Evolutionary conservation across 305 asterid genomes (phyloP).

Genomic region (Fraxinus ornus): DNA sequence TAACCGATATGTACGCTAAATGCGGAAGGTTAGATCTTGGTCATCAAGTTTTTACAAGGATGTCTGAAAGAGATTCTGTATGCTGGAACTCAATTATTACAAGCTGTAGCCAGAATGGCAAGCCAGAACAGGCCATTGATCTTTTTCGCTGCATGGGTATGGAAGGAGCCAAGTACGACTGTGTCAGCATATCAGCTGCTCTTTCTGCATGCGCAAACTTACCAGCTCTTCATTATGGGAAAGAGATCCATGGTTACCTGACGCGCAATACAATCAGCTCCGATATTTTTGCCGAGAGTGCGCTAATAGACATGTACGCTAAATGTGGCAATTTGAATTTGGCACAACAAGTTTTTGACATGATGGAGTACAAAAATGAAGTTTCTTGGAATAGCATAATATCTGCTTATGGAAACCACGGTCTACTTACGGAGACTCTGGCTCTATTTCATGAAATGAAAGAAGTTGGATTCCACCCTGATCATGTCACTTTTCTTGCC

Average conservation of each 20-base stretch:
- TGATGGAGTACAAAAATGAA: slow-evolving; percentile 56
- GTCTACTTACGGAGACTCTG: slow-evolving; percentile 44
- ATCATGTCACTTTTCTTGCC: slow-evolving; percentile 73
- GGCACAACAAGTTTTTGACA: slow-evolving; percentile 57
- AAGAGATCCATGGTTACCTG: slow-evolving; percentile 72
- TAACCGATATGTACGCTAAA: slow-evolving; percentile 84
- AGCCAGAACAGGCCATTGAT: slow-evolving; percentile 65
- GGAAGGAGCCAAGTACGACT: slow-evolving; percentile 56
- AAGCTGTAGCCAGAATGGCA: slow-evolving; percentile 62
- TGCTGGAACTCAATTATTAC: slow-evolving; percentile 85
- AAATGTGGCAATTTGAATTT: slow-evolving; percentile 65
- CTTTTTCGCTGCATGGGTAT: slow-evolving; percentile 61
- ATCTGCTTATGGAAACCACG: slow-evolving; percentile 83
- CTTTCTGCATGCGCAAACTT: slow-evolving; percentile 74
- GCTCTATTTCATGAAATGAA: slow-evolving; percentile 52
- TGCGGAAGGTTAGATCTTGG: slow-evolving; percentile 73
- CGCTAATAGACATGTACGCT: slow-evolving; percentile 74
- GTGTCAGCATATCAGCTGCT: slow-evolving; percentile 75
- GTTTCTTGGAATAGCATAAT: slow-evolving; percentile 94
- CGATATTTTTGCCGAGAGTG: slow-evolving; percentile 62
- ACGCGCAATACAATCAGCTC: slow-evolving; percentile 41
- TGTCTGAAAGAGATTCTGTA: slow-evolving; percentile 58
- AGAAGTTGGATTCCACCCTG: slow-evolving; percentile 57
- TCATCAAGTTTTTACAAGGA: slow-evolving; percentile 46
- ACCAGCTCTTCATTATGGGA: slow-evolving; percentile 58